Base-by-base conservation (phyloP, 768 basidiomycete species). In the Baorangia bicolor region DNA sequence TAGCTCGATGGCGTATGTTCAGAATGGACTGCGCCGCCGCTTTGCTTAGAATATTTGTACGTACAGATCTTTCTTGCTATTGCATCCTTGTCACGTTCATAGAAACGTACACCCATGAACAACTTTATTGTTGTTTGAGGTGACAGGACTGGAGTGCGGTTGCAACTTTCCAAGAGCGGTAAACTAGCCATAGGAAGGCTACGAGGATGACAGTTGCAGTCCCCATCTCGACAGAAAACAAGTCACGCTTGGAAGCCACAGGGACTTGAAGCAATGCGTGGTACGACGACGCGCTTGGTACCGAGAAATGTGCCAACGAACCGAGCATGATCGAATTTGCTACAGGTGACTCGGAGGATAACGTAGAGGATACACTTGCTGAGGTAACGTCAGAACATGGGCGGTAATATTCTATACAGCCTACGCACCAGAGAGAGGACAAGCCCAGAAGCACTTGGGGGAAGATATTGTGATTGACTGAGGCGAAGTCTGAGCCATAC, bases 101-200 rank as follows among this genome's bases (percentile, higher is more conserved):
- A 52, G 37, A 55, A 53, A 44, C 18, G 40, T 52, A 51, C 30
- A 42, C 63, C 34, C 34, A 54, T 30, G 23, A 47, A 35, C 23
- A 34, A 52, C 30, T 46, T 57, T 51, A 71, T 52, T 68, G 62
- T 31, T 57, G 49, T 59, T 74, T 74, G 48, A 59, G 51, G 39
- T 58, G 69, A 50, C 33, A 44, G 16, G 61, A 53, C 35, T 61
- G 55, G 9, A 71, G 49, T 16, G 49, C 30, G 10, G 38, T 55
- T 7, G 71, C 69, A 23, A 64, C 67, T 33, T 51, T 62, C 51
- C 68, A 55, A 13, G 71, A 67, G 13, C 61, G 61, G 43, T 61
- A 54, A n/a, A 60, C 52, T 49, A 78, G 53, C 63, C 70, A 78
- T 21, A 71, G 35, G 53, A 75, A 78, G 25, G 71, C 67, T 30